These are phyloP conservation scores for Protostelium mycophagum DNA, from an alignment of 78 protist species.

Conservation along the genomic window DNA sequence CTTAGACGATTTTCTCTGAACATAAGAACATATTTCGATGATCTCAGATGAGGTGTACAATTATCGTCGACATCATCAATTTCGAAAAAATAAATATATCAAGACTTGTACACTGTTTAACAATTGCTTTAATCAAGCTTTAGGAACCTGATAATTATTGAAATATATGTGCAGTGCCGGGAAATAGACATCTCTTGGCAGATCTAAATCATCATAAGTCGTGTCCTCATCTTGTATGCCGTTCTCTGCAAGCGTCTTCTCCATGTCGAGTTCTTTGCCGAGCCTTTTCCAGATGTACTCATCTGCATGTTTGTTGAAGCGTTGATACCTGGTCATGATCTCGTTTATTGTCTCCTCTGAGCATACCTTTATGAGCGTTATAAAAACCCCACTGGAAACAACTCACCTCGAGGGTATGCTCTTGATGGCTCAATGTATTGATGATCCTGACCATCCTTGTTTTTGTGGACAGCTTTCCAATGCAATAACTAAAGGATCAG, in stretches of 20 bases:
- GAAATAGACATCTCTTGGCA: slow-evolving; percentile 19
- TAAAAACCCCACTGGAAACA: not conserved
- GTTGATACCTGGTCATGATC: slow-evolving; percentile 38
- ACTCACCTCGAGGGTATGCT: slow-evolving; percentile 18
- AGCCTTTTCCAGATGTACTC: slow-evolving; percentile 62
- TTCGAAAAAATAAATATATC: no score
- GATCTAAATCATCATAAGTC: slow-evolving; percentile 16
- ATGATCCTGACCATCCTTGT: slow-evolving; percentile 37
- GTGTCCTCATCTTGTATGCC: slow-evolving; percentile 37
- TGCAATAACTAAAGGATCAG: not conserved
- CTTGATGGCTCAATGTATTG: slow-evolving; percentile 50
- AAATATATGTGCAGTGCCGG: slow-evolving; percentile 67
- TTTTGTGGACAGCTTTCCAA: slow-evolving; percentile 37
- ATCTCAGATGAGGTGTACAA: no score
- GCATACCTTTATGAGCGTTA: slow-evolving; percentile 27
- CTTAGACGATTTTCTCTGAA: no score
- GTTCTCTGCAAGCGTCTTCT: slow-evolving; percentile 50
- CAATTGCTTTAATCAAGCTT: slow-evolving; percentile 21
- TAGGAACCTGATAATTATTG: slow-evolving; percentile 46
- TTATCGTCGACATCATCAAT: no score
- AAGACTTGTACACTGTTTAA: no score
- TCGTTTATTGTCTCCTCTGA: slow-evolving; percentile 63
- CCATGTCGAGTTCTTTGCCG: slow-evolving; percentile 32
- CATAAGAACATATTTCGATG: no score
- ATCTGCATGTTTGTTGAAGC: slow-evolving; percentile 58